phyloP scores from a whole-genome alignment of 768 basidiomycete species.

The Tubosaeta sp. region DNA sequence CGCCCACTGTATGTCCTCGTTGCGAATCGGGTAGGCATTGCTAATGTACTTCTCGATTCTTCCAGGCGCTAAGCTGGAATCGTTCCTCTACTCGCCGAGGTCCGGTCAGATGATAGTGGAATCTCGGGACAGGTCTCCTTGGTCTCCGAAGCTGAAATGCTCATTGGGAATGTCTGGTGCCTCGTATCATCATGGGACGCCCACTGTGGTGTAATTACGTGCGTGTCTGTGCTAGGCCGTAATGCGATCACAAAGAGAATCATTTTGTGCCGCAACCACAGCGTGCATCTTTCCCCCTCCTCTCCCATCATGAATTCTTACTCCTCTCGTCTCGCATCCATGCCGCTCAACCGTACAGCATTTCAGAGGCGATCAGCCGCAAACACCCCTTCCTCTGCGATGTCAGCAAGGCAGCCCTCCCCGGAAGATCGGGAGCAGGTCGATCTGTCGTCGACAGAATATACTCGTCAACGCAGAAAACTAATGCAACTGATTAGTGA shows the following conservation, averaged over 20 bases:
- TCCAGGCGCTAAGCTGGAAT: too few relatives aligned
- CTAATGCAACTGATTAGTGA: conserved; percentile 38
- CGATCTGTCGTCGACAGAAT: conserved; percentile 32
- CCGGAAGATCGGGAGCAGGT: conserved; percentile 14
- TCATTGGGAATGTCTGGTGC: background rate
- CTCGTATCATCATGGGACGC: background rate
- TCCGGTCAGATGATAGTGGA: too few relatives aligned
- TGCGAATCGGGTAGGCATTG: too few relatives aligned
- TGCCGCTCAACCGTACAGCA: too few relatives aligned
- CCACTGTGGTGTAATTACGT: background rate
- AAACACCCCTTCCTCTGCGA: background rate
- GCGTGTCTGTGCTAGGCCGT: too few relatives aligned
- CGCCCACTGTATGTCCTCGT: too few relatives aligned
- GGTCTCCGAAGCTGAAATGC: background rate
- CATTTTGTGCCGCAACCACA: background rate
- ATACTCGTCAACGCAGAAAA: conserved; percentile 37
- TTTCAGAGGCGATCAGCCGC: background rate
- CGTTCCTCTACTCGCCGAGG: too few relatives aligned
- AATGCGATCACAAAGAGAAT: background rate
- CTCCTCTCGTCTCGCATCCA: too few relatives aligned
- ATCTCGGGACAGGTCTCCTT: too few relatives aligned
- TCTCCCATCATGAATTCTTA: too few relatives aligned
- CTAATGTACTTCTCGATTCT: too few relatives aligned
- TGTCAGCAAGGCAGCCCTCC: background rate
- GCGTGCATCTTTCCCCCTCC: background rate